Conservation (phyloP, 2,329 filamentous ascomycete genomes). For the Diaporthe caulivora region DNA sequence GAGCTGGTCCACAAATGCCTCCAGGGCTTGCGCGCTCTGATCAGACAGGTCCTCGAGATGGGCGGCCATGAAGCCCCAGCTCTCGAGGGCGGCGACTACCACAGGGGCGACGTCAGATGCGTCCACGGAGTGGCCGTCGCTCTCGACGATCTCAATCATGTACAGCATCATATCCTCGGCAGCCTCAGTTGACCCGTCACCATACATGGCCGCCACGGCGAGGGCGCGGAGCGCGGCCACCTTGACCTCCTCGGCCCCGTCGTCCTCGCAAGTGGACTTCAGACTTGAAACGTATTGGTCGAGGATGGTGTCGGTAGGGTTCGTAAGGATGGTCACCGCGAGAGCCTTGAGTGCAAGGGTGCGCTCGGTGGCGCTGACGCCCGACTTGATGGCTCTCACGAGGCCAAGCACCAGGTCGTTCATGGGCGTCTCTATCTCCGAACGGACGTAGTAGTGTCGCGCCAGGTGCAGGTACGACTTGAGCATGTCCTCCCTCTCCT, state of each 20-base stretch:
- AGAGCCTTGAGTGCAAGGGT: slow-evolving; percentile 79
- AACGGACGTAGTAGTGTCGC: slow-evolving; percentile 75
- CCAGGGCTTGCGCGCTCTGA: slow-evolving; percentile 78
- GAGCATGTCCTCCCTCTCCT: slow-evolving; percentile 76
- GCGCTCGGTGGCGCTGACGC: slow-evolving; percentile 76
- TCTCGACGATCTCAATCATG: slow-evolving; percentile 81
- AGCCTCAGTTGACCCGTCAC: slow-evolving; percentile 77
- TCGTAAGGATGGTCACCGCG: slow-evolving; percentile 76
- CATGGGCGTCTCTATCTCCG: slow-evolving; percentile 70
- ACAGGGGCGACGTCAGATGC: slow-evolving; percentile 78
- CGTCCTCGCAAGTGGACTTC: slow-evolving; percentile 75
- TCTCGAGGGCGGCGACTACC: slow-evolving; percentile 80
- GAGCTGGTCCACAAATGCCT: slow-evolving; percentile 88
- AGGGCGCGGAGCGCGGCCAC: slow-evolving; percentile 80
- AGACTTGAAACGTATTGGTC: slow-evolving; percentile 69
- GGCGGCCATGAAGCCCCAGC: slow-evolving; percentile 85
- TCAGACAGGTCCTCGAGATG: slow-evolving; percentile 80
- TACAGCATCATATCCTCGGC: slow-evolving; percentile 80
- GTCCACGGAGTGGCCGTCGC: slow-evolving; percentile 79
- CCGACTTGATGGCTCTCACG: slow-evolving; percentile 77
- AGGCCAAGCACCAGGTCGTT: slow-evolving; percentile 75
- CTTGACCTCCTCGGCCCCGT: slow-evolving; percentile 77
- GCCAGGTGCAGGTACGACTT: slow-evolving; percentile 73
- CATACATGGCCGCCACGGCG: slow-evolving; percentile 79
- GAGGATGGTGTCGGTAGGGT: slow-evolving; percentile 74